Conservation (phyloP, 345 rosid genomes). For the Ceriops decandra region DNA sequence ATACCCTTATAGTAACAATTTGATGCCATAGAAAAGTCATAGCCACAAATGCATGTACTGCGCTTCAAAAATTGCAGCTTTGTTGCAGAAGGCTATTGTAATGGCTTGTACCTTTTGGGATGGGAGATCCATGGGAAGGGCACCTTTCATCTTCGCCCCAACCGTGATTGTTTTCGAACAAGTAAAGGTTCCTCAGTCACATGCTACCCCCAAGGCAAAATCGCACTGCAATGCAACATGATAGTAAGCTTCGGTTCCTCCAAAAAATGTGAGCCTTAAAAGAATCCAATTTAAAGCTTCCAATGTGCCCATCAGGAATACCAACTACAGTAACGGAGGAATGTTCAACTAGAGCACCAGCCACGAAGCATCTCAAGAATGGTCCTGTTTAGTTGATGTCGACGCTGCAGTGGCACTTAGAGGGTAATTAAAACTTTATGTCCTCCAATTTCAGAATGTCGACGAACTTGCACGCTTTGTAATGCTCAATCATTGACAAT, state of each 20-base stretch:
- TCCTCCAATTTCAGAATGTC: conserved; percentile 17
- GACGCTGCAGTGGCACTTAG: conserved; percentile 32
- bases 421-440: conserved; percentile 48
- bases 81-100: background rate
- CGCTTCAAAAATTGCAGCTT: too few species aligned
- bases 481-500: conserved; percentile 28
- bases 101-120: conserved; percentile 46
- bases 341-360: conserved; percentile 39
- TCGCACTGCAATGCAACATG: conserved; percentile 59
- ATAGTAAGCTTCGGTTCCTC: conserved; percentile 42
- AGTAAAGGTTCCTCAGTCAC: conserved; percentile 62
- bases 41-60: too few species aligned
- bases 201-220: conserved; percentile 44
- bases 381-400: conserved; percentile 29
- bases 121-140: conserved; percentile 47
- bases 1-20: too few species aligned
- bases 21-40: too few species aligned
- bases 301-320: conserved; percentile 47
- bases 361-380: conserved; percentile 76
- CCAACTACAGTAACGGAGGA: conserved; percentile 75
- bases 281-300: conserved; percentile 60
- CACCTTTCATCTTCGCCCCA: conserved; percentile 74
- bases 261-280: conserved; percentile 40
- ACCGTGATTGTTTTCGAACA: conserved; percentile 55
- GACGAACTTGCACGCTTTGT: conserved; percentile 23